Conservation (phyloP, 305 asterid species). For the Solanum hybrid region DNA sequence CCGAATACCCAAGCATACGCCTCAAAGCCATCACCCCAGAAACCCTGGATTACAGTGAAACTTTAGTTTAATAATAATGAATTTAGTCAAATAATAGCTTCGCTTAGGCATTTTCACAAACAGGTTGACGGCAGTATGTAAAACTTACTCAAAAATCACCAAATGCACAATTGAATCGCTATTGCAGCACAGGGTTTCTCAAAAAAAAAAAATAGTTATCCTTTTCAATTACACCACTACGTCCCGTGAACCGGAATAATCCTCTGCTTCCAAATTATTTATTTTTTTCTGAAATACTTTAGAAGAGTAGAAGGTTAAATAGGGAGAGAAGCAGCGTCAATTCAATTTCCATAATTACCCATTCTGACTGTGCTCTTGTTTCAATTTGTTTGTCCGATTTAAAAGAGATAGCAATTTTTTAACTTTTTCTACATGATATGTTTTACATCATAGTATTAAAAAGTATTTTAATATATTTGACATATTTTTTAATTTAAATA, state of each 20-base stretch:
- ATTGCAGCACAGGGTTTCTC: background rate
- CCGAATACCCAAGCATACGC: constrained; percentile 71
- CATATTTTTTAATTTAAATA: background rate
- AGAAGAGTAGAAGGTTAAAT: background rate
- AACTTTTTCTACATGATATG: background rate
- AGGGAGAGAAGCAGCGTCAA: background rate
- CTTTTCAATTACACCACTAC: background rate
- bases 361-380: background rate
- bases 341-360: background rate
- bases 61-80: background rate
- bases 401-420: background rate
- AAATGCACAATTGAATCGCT: background rate
- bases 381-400: background rate
- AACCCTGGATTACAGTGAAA: background rate
- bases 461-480: background rate
- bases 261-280: background rate
- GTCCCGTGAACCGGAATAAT: too few species aligned
- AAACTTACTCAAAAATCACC: background rate
- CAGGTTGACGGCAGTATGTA: background rate
- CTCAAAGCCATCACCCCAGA: constrained; percentile 51
- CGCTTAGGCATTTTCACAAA: background rate
- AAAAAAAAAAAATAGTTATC: background rate
- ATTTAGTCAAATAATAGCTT: background rate
- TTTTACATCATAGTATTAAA: background rate
- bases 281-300: background rate